Percentiles rank a stretch among this genome's conserved stretches.
Conservation (phyloP, 768 basidiomycete species). For the Nidula microcarpa region DNA sequence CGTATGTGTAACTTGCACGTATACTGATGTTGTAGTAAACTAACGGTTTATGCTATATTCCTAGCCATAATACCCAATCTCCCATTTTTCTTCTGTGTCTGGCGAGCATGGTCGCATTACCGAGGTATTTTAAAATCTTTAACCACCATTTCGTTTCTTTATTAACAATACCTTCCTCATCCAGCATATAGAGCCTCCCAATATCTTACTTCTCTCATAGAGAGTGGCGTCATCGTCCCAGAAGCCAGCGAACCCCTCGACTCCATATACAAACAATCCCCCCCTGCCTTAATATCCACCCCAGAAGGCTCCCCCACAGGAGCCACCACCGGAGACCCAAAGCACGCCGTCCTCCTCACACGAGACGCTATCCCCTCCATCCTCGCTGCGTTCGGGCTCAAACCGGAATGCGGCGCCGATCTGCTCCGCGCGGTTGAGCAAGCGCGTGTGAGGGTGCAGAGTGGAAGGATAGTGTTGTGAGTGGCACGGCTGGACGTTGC, state of each 20-base stretch:
- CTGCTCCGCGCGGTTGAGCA: constrained; percentile 68
- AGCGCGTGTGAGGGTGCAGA: constrained; percentile 30
- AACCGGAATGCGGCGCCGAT: constrained; percentile 40
- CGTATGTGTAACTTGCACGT: constrained; percentile 44
- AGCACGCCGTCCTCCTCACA: constrained; percentile 40
- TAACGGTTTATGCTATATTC: not conserved
- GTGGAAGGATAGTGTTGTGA: constrained; percentile 5
- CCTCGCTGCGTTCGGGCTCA: constrained; percentile 40
- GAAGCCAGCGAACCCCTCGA: constrained; percentile 54
- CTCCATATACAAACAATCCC: constrained; percentile 39
- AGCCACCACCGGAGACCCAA: constrained; percentile 5
- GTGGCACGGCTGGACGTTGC: not conserved
- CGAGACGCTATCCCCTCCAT: constrained; percentile 53
- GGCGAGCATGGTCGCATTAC: constrained; percentile 86
- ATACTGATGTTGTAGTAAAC: not conserved
- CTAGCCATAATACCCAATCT: constrained; percentile 79
- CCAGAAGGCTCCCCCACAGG: not conserved
- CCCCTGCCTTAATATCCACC: constrained; percentile 1
- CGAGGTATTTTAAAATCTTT: constrained; percentile 40
- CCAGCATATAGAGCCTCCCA: constrained; percentile 68
- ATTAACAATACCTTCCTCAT: too few species aligned
- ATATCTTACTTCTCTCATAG: constrained; percentile 60
- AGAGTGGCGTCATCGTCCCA: constrained; percentile 53
- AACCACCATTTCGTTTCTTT: too few species aligned
- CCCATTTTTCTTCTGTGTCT: constrained; percentile 82